A percentile compares a stretch with the other conserved stretches of the same genome.
Evolutionary conservation across 306 rosid genomes (phyloP).

Genomic region (Senna siamea): DNA sequence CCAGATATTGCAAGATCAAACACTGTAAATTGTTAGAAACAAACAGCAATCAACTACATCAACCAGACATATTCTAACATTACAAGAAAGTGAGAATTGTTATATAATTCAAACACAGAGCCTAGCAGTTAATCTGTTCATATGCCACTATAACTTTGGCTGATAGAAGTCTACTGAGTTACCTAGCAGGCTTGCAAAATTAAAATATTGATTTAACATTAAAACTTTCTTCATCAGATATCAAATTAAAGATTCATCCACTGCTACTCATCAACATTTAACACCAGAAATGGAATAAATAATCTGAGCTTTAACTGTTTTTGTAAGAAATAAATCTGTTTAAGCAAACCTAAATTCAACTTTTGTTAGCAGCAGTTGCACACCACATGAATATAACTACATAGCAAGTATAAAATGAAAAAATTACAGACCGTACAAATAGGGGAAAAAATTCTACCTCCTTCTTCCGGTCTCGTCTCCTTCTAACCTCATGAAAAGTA

Average conservation of each 20-base stretch:
- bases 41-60: not conserved
- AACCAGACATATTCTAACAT: conserved; percentile 13
- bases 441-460: conserved; percentile 59
- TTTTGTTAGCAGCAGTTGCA: conserved; percentile 11
- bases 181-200: too few relatives aligned
- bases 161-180: not conserved
- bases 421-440: not conserved
- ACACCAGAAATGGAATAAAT: not conserved
- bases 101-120: conserved; percentile 21
- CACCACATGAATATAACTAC: conserved; percentile 5
- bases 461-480: conserved; percentile 72
- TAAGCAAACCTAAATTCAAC: conserved; percentile 15
- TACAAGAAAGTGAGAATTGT: not conserved
- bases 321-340: conserved; percentile 20
- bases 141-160: too few relatives aligned
- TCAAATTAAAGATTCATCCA: conserved; percentile 25
- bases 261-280: not conserved
- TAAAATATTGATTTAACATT: too few relatives aligned
- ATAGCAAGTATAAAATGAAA: not conserved
- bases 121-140: conserved; percentile 22
- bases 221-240: not conserved
- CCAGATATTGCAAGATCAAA: not conserved
- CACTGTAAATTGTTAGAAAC: not conserved
- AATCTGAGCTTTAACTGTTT: not conserved
- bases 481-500: conserved; percentile 83